Conservation (phyloP, 2,329 filamentous ascomycete species). For the Coniella lustricola region DNA sequence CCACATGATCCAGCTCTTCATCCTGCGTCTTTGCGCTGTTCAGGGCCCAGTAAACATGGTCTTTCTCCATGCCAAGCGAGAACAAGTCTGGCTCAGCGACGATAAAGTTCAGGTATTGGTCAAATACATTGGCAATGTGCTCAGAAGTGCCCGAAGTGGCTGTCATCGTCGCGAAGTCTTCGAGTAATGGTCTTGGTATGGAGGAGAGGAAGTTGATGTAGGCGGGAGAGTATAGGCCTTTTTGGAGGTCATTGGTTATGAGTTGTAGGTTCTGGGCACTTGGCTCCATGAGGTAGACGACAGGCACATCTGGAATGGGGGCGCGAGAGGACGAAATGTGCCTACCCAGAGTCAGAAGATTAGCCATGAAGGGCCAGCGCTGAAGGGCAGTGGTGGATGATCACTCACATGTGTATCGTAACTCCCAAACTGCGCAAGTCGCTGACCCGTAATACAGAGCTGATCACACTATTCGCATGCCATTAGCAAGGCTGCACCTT, state of each 20-base stretch:
- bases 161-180: slow-evolving; percentile 89
- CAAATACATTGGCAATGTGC: slow-evolving; percentile 84
- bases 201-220: slow-evolving; percentile 97
- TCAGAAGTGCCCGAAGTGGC: slow-evolving; percentile 79
- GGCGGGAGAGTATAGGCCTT: slow-evolving; percentile 82
- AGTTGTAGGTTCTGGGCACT: slow-evolving; percentile 70
- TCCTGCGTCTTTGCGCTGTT: slow-evolving; percentile 90
- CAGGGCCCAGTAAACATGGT: slow-evolving; percentile 88
- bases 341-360: slow-evolving; percentile 35
- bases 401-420: slow-evolving; percentile 78
- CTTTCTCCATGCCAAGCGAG: slow-evolving; percentile 85
- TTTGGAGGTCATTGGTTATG: slow-evolving; percentile 80
- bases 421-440: slow-evolving; percentile 92
- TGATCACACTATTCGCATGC: slow-evolving; percentile 61
- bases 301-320: slow-evolving; percentile 91
- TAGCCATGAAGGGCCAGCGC: background rate
- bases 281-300: slow-evolving; percentile 93
- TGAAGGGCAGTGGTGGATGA: background rate
- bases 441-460: slow-evolving; percentile 88
- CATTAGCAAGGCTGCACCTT: slow-evolving; percentile 4
- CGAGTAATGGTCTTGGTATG: slow-evolving; percentile 79
- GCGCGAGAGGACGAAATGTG: slow-evolving; percentile 77
- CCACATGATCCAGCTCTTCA: slow-evolving; percentile 76
- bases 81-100: slow-evolving; percentile 94
- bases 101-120: slow-evolving; percentile 97